phyloP scores from a whole-genome alignment of 345 rosid species.

The Eutrema japonicum region DNA sequence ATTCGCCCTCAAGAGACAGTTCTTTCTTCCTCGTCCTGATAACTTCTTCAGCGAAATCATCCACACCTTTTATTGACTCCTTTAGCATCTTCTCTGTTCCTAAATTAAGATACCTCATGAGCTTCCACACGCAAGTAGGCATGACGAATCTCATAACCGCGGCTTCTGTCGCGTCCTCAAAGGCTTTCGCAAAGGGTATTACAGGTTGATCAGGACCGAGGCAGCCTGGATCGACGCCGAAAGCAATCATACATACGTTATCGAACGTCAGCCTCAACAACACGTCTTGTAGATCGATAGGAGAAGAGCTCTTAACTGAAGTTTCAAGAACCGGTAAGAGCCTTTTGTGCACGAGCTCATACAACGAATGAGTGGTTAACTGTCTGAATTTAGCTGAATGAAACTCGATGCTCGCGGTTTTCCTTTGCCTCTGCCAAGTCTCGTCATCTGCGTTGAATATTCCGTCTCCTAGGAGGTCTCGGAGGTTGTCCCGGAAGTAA shows the following conservation, averaged over 20 bases:
- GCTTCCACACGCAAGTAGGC: conserved; percentile 86
- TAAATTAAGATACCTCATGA: conserved; percentile 63
- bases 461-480: conserved; percentile 88
- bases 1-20: conserved; percentile 45
- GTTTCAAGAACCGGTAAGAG: conserved; percentile 75
- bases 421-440: conserved; percentile 85
- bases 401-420: conserved; percentile 90
- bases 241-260: conserved; percentile 92
- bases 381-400: conserved; percentile 83
- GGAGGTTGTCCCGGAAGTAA: conserved; percentile 65
- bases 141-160: conserved; percentile 68
- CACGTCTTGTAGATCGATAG: conserved; percentile 85
- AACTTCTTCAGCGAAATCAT: conserved; percentile 77
- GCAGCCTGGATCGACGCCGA: conserved; percentile 95
- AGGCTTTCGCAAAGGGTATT: conserved; percentile 83
- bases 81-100: conserved; percentile 84
- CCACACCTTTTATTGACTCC: conserved; percentile 68
- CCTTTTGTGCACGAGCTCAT: conserved; percentile 74
- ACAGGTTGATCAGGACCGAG: conserved; percentile 60
- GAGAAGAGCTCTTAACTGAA: conserved; percentile 42
- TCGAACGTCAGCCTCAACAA: conserved; percentile 82
- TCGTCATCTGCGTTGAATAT: conserved; percentile 89
- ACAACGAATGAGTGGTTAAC: conserved; percentile 66
- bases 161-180: conserved; percentile 91
- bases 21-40: conserved; percentile 80